Conservation (phyloP, 177 flowering plant species). For the Vitis hybrid region DNA sequence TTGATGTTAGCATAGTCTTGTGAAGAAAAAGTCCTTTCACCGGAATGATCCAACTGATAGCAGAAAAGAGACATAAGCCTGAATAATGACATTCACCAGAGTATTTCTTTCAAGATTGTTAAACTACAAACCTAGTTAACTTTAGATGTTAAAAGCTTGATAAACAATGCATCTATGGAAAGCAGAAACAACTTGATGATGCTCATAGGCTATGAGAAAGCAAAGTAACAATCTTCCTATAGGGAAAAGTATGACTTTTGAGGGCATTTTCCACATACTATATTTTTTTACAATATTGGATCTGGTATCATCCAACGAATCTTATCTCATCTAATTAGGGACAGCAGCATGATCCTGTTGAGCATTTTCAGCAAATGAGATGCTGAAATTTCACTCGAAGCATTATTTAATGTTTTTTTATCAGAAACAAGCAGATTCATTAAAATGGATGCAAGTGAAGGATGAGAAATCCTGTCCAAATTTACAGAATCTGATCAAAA, state of each 20-base stretch:
- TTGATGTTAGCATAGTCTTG: slow-evolving; percentile 66
- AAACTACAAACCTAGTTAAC: background rate
- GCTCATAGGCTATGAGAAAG: background rate
- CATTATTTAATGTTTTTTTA: no score
- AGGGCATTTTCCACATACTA: no score
- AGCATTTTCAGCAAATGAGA: no score
- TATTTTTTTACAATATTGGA: no score
- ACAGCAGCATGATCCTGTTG: no score
- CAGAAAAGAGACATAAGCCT: slow-evolving; percentile 22
- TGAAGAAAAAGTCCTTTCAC: slow-evolving; percentile 22
- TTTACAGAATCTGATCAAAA: no score
- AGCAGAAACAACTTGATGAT: background rate
- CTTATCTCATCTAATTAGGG: no score
- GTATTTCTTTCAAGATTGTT: background rate
- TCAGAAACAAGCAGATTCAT: no score
- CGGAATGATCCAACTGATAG: slow-evolving; percentile 36
- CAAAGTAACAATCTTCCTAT: background rate
- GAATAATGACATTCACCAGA: slow-evolving; percentile 11
- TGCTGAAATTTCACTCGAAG: no score
- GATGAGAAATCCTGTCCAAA: no score
- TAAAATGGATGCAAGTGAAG: no score
- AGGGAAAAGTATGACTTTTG: background rate
- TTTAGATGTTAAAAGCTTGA: background rate
- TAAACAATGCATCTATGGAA: background rate
- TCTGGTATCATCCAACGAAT: no score